Conservation (phyloP, 495 filamentous ascomycete species). For the Neurospora sp. region DNA sequence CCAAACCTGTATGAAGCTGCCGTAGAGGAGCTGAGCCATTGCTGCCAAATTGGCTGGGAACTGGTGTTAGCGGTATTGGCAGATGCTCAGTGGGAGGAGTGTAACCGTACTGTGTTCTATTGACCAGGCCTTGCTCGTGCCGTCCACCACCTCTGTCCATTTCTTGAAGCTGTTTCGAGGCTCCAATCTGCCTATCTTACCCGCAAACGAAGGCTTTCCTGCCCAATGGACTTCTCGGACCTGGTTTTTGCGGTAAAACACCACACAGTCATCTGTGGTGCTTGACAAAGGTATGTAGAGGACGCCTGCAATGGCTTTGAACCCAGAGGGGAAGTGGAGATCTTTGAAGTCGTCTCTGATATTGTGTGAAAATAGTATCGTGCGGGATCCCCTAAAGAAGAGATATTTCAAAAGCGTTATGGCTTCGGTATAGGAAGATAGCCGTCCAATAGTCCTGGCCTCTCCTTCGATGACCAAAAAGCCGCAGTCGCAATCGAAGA, state of each 20-base stretch:
- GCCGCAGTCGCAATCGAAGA: constrained; percentile 75
- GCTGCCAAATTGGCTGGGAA: constrained; percentile 57
- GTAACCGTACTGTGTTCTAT: constrained; percentile 34
- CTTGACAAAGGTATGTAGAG: constrained; percentile 65
- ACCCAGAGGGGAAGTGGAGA: constrained; percentile 59
- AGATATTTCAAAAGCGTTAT: constrained; percentile 70
- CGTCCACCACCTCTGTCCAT: constrained; percentile 57
- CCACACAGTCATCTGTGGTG: constrained; percentile 66
- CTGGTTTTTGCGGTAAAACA: constrained; percentile 68
- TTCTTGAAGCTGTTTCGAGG: constrained; percentile 58
- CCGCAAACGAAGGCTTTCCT: constrained; percentile 61
- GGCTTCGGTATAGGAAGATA: constrained; percentile 61
- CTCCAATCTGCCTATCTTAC: constrained; percentile 54
- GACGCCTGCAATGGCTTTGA: constrained; percentile 61
- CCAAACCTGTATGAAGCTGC: constrained; percentile 68
- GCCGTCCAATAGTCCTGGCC: constrained; percentile 63
- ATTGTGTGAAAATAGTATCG: constrained; percentile 60
- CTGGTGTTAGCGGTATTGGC: constrained; percentile 1
- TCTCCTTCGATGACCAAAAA: constrained; percentile 68
- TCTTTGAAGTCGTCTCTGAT: constrained; percentile 64
- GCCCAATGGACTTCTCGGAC: constrained; percentile 72
- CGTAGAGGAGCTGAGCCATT: constrained; percentile 72
- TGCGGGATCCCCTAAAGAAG: constrained; percentile 53
- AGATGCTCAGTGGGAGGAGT: background rate
- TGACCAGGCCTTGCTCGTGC: constrained; percentile 55